A percentile compares a stretch with the other conserved stretches of the same genome.
Evolutionary conservation across 202 grass and related monocot species (phyloP).

Genomic region (Setaria italica): DNA sequence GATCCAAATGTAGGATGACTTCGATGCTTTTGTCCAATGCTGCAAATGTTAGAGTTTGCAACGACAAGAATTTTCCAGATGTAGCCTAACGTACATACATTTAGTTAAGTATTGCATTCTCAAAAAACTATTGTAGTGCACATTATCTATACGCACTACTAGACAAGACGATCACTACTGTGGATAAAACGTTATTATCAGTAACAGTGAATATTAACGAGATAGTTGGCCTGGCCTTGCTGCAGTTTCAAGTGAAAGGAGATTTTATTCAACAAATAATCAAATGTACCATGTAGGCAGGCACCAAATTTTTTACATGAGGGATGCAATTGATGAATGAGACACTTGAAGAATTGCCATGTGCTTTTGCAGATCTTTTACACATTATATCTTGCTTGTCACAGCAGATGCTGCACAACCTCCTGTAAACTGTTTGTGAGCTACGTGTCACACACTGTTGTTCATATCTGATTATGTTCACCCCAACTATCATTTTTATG

Average conservation of each 20-base stretch:
- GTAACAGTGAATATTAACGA: neutral
- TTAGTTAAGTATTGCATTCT: neutral
- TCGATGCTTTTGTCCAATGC: constrained; percentile 1
- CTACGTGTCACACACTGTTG: constrained; percentile 7
- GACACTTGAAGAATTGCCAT: neutral
- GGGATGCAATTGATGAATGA: neutral
- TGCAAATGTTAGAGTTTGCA: constrained; percentile 4
- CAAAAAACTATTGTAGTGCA: neutral
- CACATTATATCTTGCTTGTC: constrained; percentile 5
- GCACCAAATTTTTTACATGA: neutral
- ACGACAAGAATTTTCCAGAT: neutral
- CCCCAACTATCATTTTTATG: neutral
- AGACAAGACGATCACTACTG: neutral
- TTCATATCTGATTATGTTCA: neutral
- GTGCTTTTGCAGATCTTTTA: neutral
- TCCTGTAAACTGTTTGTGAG: neutral
- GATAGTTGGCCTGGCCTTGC: neutral
- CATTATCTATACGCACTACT: neutral
- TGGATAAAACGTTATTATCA: neutral
- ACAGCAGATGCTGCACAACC: neutral
- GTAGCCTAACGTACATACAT: neutral
- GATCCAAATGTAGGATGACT: neutral
- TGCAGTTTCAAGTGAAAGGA: neutral
- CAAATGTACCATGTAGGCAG: neutral
- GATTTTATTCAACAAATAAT: neutral